Percentiles rank a stretch among this genome's conserved stretches.
These are phyloP conservation scores for Penicillium ochrochloron DNA, from an alignment of 495 filamentous ascomycete species.

Conservation along the genomic window DNA sequence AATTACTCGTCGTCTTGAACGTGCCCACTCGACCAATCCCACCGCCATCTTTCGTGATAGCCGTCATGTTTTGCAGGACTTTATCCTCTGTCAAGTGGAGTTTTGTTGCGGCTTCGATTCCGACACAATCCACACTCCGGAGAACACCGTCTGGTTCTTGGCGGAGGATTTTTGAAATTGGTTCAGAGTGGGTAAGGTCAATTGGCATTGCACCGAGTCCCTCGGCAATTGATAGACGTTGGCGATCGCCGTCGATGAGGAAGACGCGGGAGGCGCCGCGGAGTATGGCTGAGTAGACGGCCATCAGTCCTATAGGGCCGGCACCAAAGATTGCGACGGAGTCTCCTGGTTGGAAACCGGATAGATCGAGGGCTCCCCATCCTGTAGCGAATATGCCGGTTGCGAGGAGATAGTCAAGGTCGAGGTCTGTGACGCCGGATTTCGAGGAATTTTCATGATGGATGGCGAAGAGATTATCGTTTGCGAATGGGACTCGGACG, in stretches of 20 bases:
- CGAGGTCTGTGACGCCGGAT: not conserved
- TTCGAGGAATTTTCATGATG: conserved; percentile 21
- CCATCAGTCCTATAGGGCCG: conserved; percentile 45
- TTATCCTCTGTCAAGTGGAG: not conserved
- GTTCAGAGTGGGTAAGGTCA: conserved; percentile 42
- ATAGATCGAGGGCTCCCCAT: conserved; percentile 30
- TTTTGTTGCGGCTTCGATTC: conserved; percentile 14
- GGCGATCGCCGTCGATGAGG: conserved; percentile 52
- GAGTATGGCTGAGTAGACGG: conserved; percentile 43
- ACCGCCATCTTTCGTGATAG: not conserved
- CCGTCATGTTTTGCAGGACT: conserved; percentile 1
- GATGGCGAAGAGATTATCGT: conserved; percentile 30
- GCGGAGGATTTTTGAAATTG: conserved; percentile 26
- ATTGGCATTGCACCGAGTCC: conserved; percentile 51
- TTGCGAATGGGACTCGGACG: conserved; percentile 40
- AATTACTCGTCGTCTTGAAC: not conserved
- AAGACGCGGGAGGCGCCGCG: conserved; percentile 49
- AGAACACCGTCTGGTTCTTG: conserved; percentile 15
- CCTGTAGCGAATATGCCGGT: conserved; percentile 43
- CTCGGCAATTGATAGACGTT: conserved; percentile 43
- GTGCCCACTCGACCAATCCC: conserved; percentile 2
- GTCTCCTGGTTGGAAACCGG: conserved; percentile 40
- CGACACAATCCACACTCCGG: conserved; percentile 20
- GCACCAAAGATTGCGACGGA: conserved; percentile 47
- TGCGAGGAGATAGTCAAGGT: conserved; percentile 39